These are phyloP conservation scores for Coprinellus micaceus DNA, from an alignment of 768 basidiomycete species.

Conservation along the genomic window DNA sequence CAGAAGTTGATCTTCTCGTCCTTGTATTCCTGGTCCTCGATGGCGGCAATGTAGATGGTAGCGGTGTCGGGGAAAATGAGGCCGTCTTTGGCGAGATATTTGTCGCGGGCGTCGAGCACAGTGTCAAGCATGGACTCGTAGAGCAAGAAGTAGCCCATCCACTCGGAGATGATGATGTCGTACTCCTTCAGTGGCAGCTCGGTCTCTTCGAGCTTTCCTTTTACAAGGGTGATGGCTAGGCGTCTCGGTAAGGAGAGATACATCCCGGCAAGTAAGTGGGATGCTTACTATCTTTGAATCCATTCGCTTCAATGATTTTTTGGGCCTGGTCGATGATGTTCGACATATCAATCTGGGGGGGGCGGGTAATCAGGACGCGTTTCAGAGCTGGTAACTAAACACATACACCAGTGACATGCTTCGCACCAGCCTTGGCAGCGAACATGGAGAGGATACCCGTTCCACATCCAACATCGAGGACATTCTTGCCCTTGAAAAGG, in stretches of 20 bases:
- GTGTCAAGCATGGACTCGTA: constrained; percentile 99
- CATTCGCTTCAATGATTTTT: constrained; percentile 95
- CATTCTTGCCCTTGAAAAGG: constrained; percentile 94
- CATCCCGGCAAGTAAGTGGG: not conserved
- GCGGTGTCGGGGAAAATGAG: constrained; percentile 96
- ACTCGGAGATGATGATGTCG: constrained; percentile 99
- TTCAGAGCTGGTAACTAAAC: constrained; percentile 1
- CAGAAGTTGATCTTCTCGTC: constrained; percentile 99
- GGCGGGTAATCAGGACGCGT: constrained; percentile 17
- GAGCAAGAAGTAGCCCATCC: constrained; percentile 99
- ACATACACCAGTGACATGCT: constrained; percentile 87
- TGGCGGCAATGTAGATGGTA: constrained; percentile 88
- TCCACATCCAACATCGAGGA: constrained; percentile 97
- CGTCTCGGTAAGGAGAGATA: too few species aligned
- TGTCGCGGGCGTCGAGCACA: constrained; percentile 93
- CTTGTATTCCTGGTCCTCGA: constrained; percentile 99
- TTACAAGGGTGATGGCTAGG: constrained; percentile 93
- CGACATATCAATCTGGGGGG: constrained; percentile 96
- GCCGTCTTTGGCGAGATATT: constrained; percentile 88
- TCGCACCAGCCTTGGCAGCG: constrained; percentile 92
- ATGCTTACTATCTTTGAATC: constrained; percentile 86
- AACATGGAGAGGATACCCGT: constrained; percentile 99
- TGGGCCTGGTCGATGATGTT: constrained; percentile 99
- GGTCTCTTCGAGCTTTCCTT: constrained; percentile 95
- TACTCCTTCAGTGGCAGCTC: constrained; percentile 86